Conservation (phyloP, 1,284 basidiomycete genomes). For the Mrakiaceae sp. region DNA sequence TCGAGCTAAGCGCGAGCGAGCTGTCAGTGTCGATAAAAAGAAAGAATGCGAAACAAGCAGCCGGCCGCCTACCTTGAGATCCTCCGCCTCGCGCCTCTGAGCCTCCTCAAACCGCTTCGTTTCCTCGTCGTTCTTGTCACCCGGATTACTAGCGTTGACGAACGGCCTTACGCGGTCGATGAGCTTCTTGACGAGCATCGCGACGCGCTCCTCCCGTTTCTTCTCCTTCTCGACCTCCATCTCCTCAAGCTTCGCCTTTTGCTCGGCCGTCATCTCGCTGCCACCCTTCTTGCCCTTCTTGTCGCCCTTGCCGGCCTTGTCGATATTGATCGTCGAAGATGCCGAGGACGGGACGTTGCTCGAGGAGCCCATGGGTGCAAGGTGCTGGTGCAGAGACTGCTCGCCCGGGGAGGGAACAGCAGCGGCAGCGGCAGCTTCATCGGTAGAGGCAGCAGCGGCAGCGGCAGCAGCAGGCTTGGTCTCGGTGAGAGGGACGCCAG, state of each 20-base stretch:
- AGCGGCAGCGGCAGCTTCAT: constrained; percentile 17
- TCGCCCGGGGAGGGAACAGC: constrained; percentile 15
- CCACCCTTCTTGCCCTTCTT: constrained; percentile 41
- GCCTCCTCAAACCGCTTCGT: constrained; percentile 61
- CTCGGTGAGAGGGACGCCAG: constrained; percentile 17
- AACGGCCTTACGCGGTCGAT: constrained; percentile 73
- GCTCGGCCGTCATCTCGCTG: constrained; percentile 62
- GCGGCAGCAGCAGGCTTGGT: constrained; percentile 17
- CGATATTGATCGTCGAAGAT: constrained; percentile 24
- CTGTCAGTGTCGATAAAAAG: constrained; percentile 12
- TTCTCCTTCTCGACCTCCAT: constrained; percentile 67
- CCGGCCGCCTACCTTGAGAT: constrained; percentile 64
- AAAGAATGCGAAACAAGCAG: neutral
- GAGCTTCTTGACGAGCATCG: constrained; percentile 61
- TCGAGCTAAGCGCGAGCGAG: constrained; percentile 15
- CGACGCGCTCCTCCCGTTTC: constrained; percentile 60
- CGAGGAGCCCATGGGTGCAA: constrained; percentile 24
- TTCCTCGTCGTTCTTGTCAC: constrained; percentile 74
- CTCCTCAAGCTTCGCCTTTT: constrained; percentile 66
- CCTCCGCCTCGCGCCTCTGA: constrained; percentile 80
- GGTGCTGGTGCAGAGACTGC: constrained; percentile 24
- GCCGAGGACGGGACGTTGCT: constrained; percentile 22
- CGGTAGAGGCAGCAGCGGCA: constrained; percentile 17
- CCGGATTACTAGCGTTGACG: constrained; percentile 64
- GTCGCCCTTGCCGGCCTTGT: constrained; percentile 22